Evolutionary conservation across 176 grass and related monocot species (phyloP).

Genomic region (Ampelocalamus luodianensis): DNA sequence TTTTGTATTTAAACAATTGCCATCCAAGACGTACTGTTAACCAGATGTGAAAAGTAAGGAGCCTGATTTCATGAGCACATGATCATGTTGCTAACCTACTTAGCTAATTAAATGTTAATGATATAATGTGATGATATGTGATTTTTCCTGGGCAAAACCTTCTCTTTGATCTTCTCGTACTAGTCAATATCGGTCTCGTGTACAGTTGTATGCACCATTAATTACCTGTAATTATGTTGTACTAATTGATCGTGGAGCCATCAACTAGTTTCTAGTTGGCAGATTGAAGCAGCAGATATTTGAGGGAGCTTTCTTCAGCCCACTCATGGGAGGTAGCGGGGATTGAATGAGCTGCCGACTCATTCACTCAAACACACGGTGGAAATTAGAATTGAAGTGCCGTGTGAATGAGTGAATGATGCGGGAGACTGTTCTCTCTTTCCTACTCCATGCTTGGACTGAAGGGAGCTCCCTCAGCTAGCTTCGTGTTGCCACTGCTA

Average conservation of each 20-base stretch:
- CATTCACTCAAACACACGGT: conserved; percentile 34
- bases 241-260: background rate
- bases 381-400: background rate
- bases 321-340: conserved; percentile 39
- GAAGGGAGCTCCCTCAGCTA: conserved; percentile 40
- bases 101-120: background rate
- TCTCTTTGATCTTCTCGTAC: background rate
- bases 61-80: conserved; percentile 20
- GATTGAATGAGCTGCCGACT: conserved; percentile 45
- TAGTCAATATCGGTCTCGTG: background rate
- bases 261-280: background rate
- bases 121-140: background rate
- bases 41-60: background rate
- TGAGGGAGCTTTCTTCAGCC: conserved; percentile 40
- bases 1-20: background rate
- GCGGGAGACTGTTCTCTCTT: conserved; percentile 44
- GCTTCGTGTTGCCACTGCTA: too few relatives aligned
- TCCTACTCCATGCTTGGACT: conserved; percentile 46
- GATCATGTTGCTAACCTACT: conserved; percentile 11
- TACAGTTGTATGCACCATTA: background rate
- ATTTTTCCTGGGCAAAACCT: background rate
- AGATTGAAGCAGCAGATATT: background rate
- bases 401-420: conserved; percentile 27
- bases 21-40: conserved; percentile 15
- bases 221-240: background rate